Conservation (phyloP, 2,329 filamentous ascomycete species). For the Ophiostoma sp. region DNA sequence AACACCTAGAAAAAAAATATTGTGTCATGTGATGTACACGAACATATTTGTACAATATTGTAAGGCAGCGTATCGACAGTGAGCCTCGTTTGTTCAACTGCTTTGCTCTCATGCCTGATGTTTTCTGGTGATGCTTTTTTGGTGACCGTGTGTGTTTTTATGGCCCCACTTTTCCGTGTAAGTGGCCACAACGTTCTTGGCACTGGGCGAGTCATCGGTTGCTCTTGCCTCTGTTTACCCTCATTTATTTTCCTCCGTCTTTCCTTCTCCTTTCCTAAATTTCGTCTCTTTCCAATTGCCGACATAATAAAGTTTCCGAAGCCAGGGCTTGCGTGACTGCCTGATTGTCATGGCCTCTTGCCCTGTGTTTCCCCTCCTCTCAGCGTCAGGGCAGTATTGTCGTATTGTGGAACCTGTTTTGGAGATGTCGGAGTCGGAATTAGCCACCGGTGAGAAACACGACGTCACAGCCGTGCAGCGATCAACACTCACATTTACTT, state of each 20-base stretch:
- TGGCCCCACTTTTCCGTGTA: constrained; percentile 12
- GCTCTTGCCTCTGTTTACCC: not conserved
- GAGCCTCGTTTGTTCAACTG: not conserved
- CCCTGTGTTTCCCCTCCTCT: not conserved
- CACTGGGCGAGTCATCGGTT: not conserved
- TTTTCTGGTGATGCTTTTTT: not conserved
- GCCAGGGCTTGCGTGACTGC: not conserved
- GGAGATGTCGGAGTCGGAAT: not conserved
- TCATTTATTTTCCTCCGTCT: not conserved
- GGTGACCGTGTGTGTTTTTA: not conserved
- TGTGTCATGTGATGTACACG: not conserved
- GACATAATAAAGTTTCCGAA: not conserved
- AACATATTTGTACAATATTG: not conserved
- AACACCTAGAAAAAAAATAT: not conserved
- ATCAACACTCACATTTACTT: not conserved
- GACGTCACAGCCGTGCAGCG: constrained; percentile 19
- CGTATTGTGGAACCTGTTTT: constrained; percentile 18
- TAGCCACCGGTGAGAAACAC: constrained; percentile 37
- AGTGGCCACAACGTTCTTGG: not conserved
- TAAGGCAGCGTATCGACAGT: not conserved
- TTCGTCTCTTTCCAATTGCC: not conserved
- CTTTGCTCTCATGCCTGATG: not conserved
- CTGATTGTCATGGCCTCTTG: not conserved
- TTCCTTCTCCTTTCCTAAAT: not conserved
- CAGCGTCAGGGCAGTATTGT: not conserved